phyloP scores from a whole-genome alignment of 2,329 filamentous ascomycete genomes.

The Ascochyta clinopodiicola region DNA sequence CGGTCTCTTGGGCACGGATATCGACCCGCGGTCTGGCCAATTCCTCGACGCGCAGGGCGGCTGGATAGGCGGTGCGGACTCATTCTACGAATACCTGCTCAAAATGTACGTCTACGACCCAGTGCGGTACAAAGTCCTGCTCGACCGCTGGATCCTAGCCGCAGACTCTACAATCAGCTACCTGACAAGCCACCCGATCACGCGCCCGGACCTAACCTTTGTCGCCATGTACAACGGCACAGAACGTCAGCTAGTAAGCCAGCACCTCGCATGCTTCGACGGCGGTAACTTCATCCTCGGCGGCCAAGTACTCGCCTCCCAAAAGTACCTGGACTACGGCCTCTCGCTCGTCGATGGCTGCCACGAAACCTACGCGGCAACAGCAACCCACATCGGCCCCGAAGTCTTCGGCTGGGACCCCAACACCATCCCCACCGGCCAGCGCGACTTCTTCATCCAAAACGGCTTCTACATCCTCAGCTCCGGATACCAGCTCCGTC shows the following conservation, averaged over 20 bases:
- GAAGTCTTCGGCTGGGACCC: constrained; percentile 60
- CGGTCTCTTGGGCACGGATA: constrained; percentile 72
- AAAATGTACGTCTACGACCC: constrained; percentile 89
- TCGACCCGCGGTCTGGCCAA: constrained; percentile 69
- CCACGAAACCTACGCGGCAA: constrained; percentile 73
- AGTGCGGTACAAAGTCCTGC: constrained; percentile 67
- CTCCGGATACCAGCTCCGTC: constrained; percentile 71
- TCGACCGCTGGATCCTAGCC: constrained; percentile 75
- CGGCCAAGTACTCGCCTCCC: constrained; percentile 70
- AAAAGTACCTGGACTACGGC: constrained; percentile 76
- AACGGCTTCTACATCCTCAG: constrained; percentile 75
- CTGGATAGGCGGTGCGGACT: constrained; percentile 80
- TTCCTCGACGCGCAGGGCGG: constrained; percentile 73
- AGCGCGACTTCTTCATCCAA: constrained; percentile 65
- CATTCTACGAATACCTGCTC: constrained; percentile 88
- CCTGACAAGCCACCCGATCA: constrained; percentile 71
- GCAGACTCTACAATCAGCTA: constrained; percentile 77
- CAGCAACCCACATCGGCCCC: constrained; percentile 76
- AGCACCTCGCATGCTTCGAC: constrained; percentile 76
- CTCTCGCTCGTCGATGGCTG: constrained; percentile 75
- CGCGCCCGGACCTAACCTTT: constrained; percentile 75
- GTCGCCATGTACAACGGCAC: constrained; percentile 64
- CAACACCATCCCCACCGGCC: constrained; percentile 39
- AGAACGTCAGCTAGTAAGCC: constrained; percentile 46
- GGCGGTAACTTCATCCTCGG: constrained; percentile 87